Evolutionary conservation across 768 basidiomycete genomes (phyloP).

Genomic region (Rhodocollybia butyracea): DNA sequence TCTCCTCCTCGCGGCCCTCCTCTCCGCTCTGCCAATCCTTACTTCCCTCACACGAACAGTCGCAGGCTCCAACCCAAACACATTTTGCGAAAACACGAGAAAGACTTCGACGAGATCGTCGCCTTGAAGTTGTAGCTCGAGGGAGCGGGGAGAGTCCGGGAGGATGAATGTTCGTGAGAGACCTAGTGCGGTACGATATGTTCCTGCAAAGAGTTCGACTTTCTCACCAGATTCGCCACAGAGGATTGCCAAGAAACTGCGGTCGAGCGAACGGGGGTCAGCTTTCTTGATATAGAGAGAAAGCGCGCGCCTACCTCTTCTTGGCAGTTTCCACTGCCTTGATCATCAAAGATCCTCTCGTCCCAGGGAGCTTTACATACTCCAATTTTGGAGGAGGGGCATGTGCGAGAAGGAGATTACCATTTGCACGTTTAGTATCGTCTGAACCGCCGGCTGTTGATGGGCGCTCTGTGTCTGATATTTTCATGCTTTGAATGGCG

Average conservation of each 20-base stretch:
- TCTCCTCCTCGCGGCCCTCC: slow-evolving; percentile 78
- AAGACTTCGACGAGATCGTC: slow-evolving; percentile 93
- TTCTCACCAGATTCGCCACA: slow-evolving; percentile 93
- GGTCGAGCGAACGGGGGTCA: slow-evolving; percentile 3
- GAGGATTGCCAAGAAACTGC: slow-evolving; percentile 86
- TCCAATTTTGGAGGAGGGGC: slow-evolving; percentile 81
- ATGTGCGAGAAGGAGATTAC: slow-evolving; percentile 37
- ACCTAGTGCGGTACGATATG: slow-evolving; percentile 83
- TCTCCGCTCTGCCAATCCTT: slow-evolving; percentile 83
- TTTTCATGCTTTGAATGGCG: slow-evolving; percentile 58
- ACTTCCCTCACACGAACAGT: slow-evolving; percentile 95
- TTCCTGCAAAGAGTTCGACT: slow-evolving; percentile 91
- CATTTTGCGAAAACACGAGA: slow-evolving; percentile 86
- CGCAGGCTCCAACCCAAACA: slow-evolving; percentile 89
- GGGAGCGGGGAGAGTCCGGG: slow-evolving; percentile 83
- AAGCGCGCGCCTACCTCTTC: slow-evolving; percentile 60
- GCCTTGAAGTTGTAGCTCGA: slow-evolving; percentile 87
- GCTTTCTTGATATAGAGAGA: neutral
- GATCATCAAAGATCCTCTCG: slow-evolving; percentile 78
- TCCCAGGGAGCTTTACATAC: slow-evolving; percentile 90
- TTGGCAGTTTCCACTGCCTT: slow-evolving; percentile 88
- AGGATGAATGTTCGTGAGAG: slow-evolving; percentile 92
- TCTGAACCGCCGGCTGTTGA: slow-evolving; percentile 35
- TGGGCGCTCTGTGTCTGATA: slow-evolving; percentile 49
- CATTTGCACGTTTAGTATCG: slow-evolving; percentile 35